These are phyloP conservation scores for Fulvia fulva DNA, from an alignment of 2,329 filamentous ascomycete genomes.

Conservation along the genomic window DNA sequence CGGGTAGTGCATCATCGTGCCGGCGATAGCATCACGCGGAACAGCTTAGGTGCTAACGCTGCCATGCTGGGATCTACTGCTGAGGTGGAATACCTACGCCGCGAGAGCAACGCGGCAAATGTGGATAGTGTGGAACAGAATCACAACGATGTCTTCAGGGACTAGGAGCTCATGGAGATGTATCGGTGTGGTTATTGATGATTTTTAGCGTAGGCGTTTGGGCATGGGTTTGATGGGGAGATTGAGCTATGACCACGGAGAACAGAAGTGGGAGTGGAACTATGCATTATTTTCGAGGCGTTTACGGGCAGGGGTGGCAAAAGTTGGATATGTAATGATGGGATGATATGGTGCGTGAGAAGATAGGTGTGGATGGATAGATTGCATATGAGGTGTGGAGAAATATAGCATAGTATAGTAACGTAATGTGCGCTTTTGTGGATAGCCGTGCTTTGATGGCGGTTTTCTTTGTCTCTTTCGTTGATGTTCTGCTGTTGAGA, in stretches of 20 bases:
- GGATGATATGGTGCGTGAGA: neutral
- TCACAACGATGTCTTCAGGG: slow-evolving; percentile 1
- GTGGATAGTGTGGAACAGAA: neutral
- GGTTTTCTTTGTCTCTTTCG: neutral
- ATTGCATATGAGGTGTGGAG: neutral
- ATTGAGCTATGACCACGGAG: too few relatives aligned
- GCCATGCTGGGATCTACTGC: slow-evolving; percentile 21
- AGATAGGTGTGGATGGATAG: neutral
- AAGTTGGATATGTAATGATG: neutral
- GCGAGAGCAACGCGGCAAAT: neutral
- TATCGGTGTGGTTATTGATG: neutral
- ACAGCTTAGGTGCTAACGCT: slow-evolving; percentile 28
- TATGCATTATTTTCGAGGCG: too few relatives aligned
- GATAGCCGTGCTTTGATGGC: neutral
- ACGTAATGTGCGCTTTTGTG: neutral
- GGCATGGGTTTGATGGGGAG: too few relatives aligned
- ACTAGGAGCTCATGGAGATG: neutral
- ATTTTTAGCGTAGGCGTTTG: neutral
- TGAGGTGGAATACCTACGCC: slow-evolving; percentile 5
- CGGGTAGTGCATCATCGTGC: slow-evolving; percentile 26
- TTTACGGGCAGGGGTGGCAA: too few relatives aligned
- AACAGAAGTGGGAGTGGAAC: too few relatives aligned
- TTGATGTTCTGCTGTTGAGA: neutral
- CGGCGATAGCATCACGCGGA: slow-evolving; percentile 30
- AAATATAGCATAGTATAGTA: neutral